Evolutionary conservation across 129 eudicot genomes (phyloP), one percentile per base, ranked within the genome.

Genomic region (Kitagawia praeruptora): DNA sequence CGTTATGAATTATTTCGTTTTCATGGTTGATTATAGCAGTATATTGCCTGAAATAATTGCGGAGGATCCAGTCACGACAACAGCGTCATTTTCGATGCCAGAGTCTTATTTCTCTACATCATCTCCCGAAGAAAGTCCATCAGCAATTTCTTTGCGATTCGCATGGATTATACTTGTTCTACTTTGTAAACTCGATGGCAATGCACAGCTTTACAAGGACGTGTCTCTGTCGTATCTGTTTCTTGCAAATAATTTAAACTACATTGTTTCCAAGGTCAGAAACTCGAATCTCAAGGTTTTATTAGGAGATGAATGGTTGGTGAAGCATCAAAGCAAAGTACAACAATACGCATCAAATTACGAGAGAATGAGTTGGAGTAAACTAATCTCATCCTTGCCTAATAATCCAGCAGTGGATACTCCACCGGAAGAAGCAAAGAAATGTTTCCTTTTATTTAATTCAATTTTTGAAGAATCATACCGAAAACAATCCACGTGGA

Each of bases 1-100:
- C 87, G 99, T 90, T 18, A 96, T 96, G 98, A 92, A 89, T 70
- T 96, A 84, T 78, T 69, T 96, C 15, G 88, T 89, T n/a, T 87
- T 89, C 79, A 77, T 96, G 74, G 81, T 80, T 11, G 93, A 90
- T 76, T 92, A 92, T 83, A 82, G 82, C 77, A 83, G 85, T 2
- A 73, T 92, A 2, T 31, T 96, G 37, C 76, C 88, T 1, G 94
- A 92, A 25, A 89, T 92, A 3, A 46, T 92, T 4, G 95, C 89
- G 2, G 97, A 95, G 44, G 87, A 81, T 82, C 89, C 95, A 7
- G 78, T 81, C 46, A 61, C 69, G 2, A 71, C 96, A 4, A 89
- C 97, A 8, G 70, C 67, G 4, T 58, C 67, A n/a, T n/a, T 61
- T 25, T 61, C 69, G 13, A 61, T 96, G 79, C 97, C 99, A 41